These are phyloP conservation scores for Cupressus sempervirens DNA, from an alignment of 75 land plant genomes.

Conservation along the genomic window DNA sequence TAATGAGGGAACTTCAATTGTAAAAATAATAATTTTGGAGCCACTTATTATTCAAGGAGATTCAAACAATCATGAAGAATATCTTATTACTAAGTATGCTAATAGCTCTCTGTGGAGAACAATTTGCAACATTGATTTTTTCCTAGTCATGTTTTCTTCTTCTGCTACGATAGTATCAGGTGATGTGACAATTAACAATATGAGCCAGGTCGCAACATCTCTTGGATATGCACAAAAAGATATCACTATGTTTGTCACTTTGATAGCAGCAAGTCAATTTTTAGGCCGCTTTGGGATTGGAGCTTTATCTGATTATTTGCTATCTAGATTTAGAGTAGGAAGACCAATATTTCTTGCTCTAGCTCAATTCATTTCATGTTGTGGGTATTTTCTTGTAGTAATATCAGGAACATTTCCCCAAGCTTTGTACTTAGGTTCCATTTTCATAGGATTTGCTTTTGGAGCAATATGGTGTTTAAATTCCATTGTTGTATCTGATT, in stretches of 20 bases:
- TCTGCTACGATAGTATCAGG: not conserved
- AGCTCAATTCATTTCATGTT: not conserved
- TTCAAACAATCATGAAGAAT: not conserved
- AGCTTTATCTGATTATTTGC: slow-evolving; percentile 12
- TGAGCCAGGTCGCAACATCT: not conserved
- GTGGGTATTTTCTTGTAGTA: slow-evolving; percentile 16
- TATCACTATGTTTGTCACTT: slow-evolving; percentile 20
- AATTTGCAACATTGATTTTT: not conserved
- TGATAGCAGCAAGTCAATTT: slow-evolving; percentile 24
- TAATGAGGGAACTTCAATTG: not conserved
- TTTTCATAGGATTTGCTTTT: slow-evolving; percentile 22
- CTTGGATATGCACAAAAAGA: slow-evolving; percentile 15
- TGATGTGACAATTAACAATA: not conserved
- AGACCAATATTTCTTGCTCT: slow-evolving; percentile 20
- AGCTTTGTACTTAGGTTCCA: slow-evolving; percentile 20
- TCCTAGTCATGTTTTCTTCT: not conserved
- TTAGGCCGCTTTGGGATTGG: slow-evolving; percentile 29
- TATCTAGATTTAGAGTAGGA: slow-evolving; percentile 4
- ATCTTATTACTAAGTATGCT: not conserved
- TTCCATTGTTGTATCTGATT: slow-evolving; percentile 25
- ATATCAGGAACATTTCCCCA: not conserved
- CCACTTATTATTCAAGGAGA: not conserved
- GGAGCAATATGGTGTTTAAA: slow-evolving; percentile 24
- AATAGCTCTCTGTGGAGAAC: slow-evolving; percentile 7
- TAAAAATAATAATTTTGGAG: not conserved